Base-by-base conservation (phyloP, 805 yeast genomes). In the Candida jianshihensis region DNA sequence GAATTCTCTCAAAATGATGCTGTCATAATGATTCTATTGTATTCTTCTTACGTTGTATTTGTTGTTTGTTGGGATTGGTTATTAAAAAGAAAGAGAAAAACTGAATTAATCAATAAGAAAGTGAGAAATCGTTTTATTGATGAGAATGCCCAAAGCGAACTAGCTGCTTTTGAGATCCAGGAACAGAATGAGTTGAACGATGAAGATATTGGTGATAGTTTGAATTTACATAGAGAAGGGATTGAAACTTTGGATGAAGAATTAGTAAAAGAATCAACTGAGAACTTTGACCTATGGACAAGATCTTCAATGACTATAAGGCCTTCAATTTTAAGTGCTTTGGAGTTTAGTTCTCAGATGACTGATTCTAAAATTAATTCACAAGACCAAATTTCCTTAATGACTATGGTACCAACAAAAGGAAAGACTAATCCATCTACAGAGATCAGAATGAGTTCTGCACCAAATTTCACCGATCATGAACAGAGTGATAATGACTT, bases 1-100 rank as follows among this genome's bases (percentile, higher is more conserved):
- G 53, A 58, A 13, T 63, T 92, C n/a, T 64, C 68, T 13, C 41
- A 73, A 5, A 42, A 64, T 49, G 82, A 77, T 44, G 79, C 89
- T 34, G 34, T 73, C 0, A 41, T 66, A 5, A 71, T 89, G 73
- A 64, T 82, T 9, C 40, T 54, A 0, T 45, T 78, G 8, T 89
- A 88, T 50, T 42, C 69, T 0, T 38, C 55, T 0, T 89, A 86
- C 48, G 90, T 85, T 6, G 36, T 62, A 0, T 60, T 57, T 41
- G 78, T 56, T 61, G 53, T 66, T 2, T 38, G 37, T 3, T 53
- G 55, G 56, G 55, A 49, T 18, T 51, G 43, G 41, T 13, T 47
- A 6, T 30, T 36, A 8, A 47, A 38, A 0, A 45, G 37, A 31
- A 45, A 31, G 18, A 39, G 55, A 32, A 48, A 41, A 22, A 19